Base-by-base conservation (phyloP, 1,284 basidiomycete genomes). In the Takashimella tepidaria region DNA sequence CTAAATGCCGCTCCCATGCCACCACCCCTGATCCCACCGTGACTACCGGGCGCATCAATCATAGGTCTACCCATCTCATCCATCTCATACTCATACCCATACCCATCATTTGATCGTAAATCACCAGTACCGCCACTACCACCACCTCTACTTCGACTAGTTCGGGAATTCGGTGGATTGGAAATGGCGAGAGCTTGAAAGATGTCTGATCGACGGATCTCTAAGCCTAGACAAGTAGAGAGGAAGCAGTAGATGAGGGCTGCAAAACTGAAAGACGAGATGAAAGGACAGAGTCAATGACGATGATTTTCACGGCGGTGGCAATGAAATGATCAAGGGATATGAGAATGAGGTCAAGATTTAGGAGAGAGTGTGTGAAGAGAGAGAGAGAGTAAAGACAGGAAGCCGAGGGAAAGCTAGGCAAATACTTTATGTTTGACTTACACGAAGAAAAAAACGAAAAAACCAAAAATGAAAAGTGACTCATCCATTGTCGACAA, bases 201-300 rank as follows among this genome's bases (percentile, higher is more conserved):
- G 1, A 73, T 8, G 51, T 73, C 70, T 11, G 67, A 62, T 0
- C 63, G 60, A 4, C 73, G 64, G 22, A 73, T 65, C 10, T 62
- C 59, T 21, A 72, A 40, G 5, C 73, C 71, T 0, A 73, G 54
- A 41, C 73, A 75, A 0, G 70, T 69, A 1, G 73, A 75, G 6
- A 75, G 66, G 58, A 75, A 72, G 57, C 71, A 72, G 56, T 67
- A 75, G 16, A 73, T 65, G 46, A 75, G 52, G 1, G 67, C 64
- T 5, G 55, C 53, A 10, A 72, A 25, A 23, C 72, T 73, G 48
- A 4, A 24, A 21, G n/a, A 41, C 19, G 41, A 21, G 12, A 41
- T 23, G 24, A 45, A 24, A 10, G 43, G 20, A n/a, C n/a, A n/a
- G n/a, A n/a, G n/a, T n/a, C n/a, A n/a, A n/a, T n/a, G n/a, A n/a